A percentile compares a stretch with the other conserved stretches of the same genome.
Evolutionary conservation across 208 protist genomes (phyloP).

Genomic region (Leishmania lainsoni): DNA sequence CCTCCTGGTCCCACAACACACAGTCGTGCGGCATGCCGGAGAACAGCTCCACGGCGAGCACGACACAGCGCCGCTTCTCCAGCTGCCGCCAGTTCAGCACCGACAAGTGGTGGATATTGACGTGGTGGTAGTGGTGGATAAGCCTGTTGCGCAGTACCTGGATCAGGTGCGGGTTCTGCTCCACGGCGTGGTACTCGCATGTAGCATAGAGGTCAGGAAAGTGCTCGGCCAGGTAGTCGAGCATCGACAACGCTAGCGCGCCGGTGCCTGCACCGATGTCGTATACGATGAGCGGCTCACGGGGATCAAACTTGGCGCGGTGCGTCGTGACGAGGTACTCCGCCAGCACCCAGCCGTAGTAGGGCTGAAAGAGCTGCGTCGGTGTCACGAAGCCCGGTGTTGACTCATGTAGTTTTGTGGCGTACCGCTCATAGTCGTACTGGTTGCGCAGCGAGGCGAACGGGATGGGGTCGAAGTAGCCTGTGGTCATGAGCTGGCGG

Average conservation of each 20-base stretch:
- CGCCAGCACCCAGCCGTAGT: slow-evolving; percentile 87
- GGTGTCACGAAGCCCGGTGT: slow-evolving; percentile 79
- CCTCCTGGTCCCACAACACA: slow-evolving; percentile 73
- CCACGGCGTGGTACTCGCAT: slow-evolving; percentile 88
- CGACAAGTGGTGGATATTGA: slow-evolving; percentile 76
- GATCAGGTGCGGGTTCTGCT: slow-evolving; percentile 78
- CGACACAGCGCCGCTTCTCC: slow-evolving; percentile 72
- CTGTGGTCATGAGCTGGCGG: slow-evolving; percentile 79
- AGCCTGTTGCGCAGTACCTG: slow-evolving; percentile 70
- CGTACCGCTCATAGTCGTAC: slow-evolving; percentile 84
- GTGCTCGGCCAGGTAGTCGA: slow-evolving; percentile 87
- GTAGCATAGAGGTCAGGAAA: slow-evolving; percentile 75
- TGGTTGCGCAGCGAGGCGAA: slow-evolving; percentile 80
- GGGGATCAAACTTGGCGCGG: slow-evolving; percentile 82
- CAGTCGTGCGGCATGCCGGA: slow-evolving; percentile 87
- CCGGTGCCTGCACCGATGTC: slow-evolving; percentile 89
- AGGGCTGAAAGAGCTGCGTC: slow-evolving; percentile 86
- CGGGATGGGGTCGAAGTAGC: slow-evolving; percentile 88
- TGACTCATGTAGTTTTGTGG: slow-evolving; percentile 70
- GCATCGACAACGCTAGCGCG: slow-evolving; percentile 68
- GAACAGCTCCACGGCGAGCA: slow-evolving; percentile 84
- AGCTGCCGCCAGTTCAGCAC: slow-evolving; percentile 82
- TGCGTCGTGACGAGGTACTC: slow-evolving; percentile 86
- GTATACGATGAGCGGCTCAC: slow-evolving; percentile 88
- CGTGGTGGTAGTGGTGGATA: slow-evolving; percentile 83